Evolutionary conservation across 164 flowering plant genomes (phyloP).

Genomic region (Warburgia ugandensis): DNA sequence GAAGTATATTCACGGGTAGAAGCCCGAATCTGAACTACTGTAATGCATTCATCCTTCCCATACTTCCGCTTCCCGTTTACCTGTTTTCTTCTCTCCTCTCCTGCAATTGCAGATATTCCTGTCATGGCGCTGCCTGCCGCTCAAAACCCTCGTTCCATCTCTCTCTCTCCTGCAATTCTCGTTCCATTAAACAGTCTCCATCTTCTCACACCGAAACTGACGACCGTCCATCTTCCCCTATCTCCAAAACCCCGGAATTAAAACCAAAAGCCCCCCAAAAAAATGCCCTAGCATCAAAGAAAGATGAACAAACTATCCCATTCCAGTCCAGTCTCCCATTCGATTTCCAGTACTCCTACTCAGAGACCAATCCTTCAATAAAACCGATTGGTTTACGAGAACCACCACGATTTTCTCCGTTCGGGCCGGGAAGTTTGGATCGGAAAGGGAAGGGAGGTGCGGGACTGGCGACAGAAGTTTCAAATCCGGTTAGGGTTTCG

Average conservation of each 20-base stretch:
- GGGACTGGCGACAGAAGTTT: slow-evolving; percentile 35
- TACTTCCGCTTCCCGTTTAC: no score
- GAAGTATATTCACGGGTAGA: no score
- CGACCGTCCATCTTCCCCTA: slow-evolving; percentile 66
- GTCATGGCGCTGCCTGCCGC: slow-evolving; percentile 23
- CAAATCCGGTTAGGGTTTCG: slow-evolving; percentile 19
- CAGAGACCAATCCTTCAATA: slow-evolving; percentile 49
- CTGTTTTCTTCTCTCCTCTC: no score
- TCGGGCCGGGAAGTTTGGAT: slow-evolving; percentile 80
- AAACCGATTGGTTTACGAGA: slow-evolving; percentile 79
- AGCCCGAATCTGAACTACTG: no score
- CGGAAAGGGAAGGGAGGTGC: slow-evolving; percentile 77
- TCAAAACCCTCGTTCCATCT: slow-evolving; percentile 12
- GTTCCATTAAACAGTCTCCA: slow-evolving; percentile 17
- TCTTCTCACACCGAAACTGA: slow-evolving; percentile 16
- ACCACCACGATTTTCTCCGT: slow-evolving; percentile 75
- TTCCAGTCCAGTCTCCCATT: slow-evolving; percentile 62
- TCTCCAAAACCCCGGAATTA: slow-evolving; percentile 22
- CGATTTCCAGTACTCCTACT: slow-evolving; percentile 78
- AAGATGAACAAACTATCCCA: slow-evolving; percentile 12
- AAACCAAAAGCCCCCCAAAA: slow-evolving; percentile 6
- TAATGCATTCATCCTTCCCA: no score
- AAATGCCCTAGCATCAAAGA: slow-evolving; percentile 6
- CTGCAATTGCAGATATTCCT: slow-evolving; percentile 35
- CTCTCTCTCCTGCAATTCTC: slow-evolving; percentile 4